These are phyloP conservation scores for Coccomyxa subellipsoidea DNA, from an alignment of 163 green algal genomes.

Conservation along the genomic window DNA sequence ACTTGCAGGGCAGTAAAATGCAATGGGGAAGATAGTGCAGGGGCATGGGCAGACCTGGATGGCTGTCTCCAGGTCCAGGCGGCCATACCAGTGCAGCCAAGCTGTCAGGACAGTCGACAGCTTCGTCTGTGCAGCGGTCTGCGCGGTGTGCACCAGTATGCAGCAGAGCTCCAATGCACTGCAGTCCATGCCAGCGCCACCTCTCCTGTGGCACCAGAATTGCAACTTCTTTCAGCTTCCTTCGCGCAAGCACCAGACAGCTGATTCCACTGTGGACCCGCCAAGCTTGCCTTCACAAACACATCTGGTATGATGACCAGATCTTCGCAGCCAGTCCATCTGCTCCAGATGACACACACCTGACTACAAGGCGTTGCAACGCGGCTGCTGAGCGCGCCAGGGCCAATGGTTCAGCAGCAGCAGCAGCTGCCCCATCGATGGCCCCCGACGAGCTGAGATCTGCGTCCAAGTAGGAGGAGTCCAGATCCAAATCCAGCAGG, in stretches of 20 bases:
- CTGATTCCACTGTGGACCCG: too few species aligned
- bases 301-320: too few species aligned
- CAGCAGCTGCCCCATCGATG: neutral
- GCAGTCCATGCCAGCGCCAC: neutral
- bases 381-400: neutral
- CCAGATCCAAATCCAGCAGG: slow-evolving; percentile 5
- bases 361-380: neutral
- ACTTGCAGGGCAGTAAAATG: neutral
- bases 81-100: slow-evolving; percentile 9
- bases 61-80: neutral
- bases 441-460: neutral
- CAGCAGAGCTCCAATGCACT: neutral
- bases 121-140: neutral
- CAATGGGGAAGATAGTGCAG: neutral
- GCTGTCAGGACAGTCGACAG: neutral
- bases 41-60: neutral
- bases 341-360: neutral
- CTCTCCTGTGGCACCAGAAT: neutral
- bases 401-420: neutral
- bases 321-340: neutral
- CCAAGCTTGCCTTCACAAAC: too few species aligned
- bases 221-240: too few species aligned
- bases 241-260: too few species aligned
- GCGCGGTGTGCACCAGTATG: neutral
- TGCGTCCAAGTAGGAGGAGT: neutral